phyloP scores from a whole-genome alignment of 192 early-diverging fungal species.

The Obelidium mucronatum region DNA sequence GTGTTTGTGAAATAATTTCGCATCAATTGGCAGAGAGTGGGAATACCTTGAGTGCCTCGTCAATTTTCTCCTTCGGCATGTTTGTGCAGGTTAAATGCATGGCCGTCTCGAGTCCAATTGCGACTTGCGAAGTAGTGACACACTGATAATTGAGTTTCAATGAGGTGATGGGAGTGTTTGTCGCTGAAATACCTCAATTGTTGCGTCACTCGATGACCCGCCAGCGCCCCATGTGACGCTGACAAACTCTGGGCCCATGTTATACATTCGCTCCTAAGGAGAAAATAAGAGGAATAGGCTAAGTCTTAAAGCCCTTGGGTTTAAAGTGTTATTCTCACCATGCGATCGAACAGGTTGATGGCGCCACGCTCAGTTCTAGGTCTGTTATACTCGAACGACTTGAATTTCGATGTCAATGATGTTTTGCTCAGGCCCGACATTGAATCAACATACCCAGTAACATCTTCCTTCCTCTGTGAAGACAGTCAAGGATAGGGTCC shows the following conservation, averaged over 20 bases:
- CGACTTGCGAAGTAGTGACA: constrained; percentile 82
- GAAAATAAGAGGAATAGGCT: no score
- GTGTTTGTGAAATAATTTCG: no score
- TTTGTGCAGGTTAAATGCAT: constrained; percentile 99
- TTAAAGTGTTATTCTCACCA: no score
- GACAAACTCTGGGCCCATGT: constrained; percentile 91
- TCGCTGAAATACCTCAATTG: constrained; percentile 89
- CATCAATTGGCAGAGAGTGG: no score
- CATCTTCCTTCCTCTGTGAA: constrained; percentile 42
- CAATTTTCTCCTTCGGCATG: constrained; percentile 90
- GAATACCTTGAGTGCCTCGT: constrained; percentile 75
- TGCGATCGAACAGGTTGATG: constrained; percentile 94
- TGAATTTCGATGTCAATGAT: not conserved
- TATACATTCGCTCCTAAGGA: constrained; percentile 88
- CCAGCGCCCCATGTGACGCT: constrained; percentile 98
- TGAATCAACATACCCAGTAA: constrained; percentile 49
- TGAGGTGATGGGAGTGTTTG: no score
- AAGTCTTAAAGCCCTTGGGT: no score
- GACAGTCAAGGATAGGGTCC: not conserved
- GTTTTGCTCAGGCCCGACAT: not conserved
- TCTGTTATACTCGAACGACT: constrained; percentile 97
- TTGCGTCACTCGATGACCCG: constrained; percentile 85
- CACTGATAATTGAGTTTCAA: no score
- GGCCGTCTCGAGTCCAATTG: constrained; percentile 92
- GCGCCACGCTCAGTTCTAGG: constrained; percentile 95